Conservation (phyloP, 257 asterid species). For the Nicotiana attenuata region DNA sequence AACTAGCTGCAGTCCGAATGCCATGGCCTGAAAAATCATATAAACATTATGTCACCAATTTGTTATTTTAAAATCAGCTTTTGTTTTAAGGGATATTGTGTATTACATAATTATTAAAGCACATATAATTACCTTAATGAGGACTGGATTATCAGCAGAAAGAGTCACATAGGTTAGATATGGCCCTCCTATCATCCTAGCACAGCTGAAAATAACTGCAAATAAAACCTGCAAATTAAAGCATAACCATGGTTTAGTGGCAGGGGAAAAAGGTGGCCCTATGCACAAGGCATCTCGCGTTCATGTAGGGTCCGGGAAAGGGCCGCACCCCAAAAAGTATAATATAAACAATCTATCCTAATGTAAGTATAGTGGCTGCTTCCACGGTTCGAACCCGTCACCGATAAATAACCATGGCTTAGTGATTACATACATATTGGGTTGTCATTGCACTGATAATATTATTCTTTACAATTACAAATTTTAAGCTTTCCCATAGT, state of each 20-base stretch:
- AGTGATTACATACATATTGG: too few species aligned
- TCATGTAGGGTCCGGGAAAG: too few species aligned
- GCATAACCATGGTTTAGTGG: background rate
- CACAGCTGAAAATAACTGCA: conserved; percentile 61
- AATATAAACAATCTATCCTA: too few species aligned
- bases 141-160: conserved; percentile 55
- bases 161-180: conserved; percentile 65
- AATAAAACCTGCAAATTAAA: conserved; percentile 41
- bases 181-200: conserved; percentile 89
- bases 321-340: too few species aligned
- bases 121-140: conserved; percentile 52
- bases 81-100: background rate
- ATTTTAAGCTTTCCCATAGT: background rate
- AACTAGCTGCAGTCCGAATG: conserved; percentile 70
- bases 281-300: too few species aligned
- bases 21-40: conserved; percentile 59
- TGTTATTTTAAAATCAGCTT: background rate
- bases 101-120: background rate
- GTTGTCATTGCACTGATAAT: too few species aligned
- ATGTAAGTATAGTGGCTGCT: too few species aligned
- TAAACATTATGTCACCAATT: background rate
- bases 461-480: background rate
- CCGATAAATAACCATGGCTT: too few species aligned
- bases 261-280: too few species aligned
- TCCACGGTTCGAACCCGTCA: too few species aligned